A percentile compares a stretch with the other conserved stretches of the same genome.
phyloP scores from a whole-genome alignment of 1,139 yeast species.

The Suhomyces wounanorum region DNA sequence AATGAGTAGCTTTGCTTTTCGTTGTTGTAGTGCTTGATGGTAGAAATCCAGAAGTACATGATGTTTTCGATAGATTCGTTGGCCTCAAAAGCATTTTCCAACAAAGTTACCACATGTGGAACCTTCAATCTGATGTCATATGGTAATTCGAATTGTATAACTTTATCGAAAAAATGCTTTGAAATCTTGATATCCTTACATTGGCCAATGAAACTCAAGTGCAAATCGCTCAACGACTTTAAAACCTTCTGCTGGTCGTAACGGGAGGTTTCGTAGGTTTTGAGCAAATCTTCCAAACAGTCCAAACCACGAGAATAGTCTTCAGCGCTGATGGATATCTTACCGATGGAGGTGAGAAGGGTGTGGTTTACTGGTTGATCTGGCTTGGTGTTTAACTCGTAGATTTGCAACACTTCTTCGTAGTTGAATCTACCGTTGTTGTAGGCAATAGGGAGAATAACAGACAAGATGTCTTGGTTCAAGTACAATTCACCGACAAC shows the following conservation, averaged over 20 bases:
- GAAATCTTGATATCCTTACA: slow-evolving; percentile 76
- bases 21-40: slow-evolving; percentile 56
- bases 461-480: slow-evolving; percentile 64
- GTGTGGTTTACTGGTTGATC: slow-evolving; percentile 24
- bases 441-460: slow-evolving; percentile 68
- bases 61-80: slow-evolving; percentile 61
- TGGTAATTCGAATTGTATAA: slow-evolving; percentile 67
- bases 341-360: slow-evolving; percentile 42
- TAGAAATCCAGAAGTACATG: slow-evolving; percentile 63
- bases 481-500: slow-evolving; percentile 31
- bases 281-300: slow-evolving; percentile 40
- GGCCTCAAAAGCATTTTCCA: slow-evolving; percentile 62
- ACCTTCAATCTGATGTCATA: slow-evolving; percentile 73
- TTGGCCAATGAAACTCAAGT: slow-evolving; percentile 77
- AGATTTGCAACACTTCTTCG: slow-evolving; percentile 50
- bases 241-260: slow-evolving; percentile 21
- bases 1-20: slow-evolving; percentile 29
- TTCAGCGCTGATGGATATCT: slow-evolving; percentile 41
- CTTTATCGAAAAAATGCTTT: slow-evolving; percentile 71
- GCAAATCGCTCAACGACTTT: slow-evolving; percentile 55
- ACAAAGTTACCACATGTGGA: slow-evolving; percentile 67
- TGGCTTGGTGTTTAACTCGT: slow-evolving; percentile 35
- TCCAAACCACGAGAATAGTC: slow-evolving; percentile 46
- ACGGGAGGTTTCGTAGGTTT: slow-evolving; percentile 25
- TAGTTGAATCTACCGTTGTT: slow-evolving; percentile 62